Base-by-base conservation (phyloP, 768 basidiomycete genomes). In the Exidia glandulosa region DNA sequence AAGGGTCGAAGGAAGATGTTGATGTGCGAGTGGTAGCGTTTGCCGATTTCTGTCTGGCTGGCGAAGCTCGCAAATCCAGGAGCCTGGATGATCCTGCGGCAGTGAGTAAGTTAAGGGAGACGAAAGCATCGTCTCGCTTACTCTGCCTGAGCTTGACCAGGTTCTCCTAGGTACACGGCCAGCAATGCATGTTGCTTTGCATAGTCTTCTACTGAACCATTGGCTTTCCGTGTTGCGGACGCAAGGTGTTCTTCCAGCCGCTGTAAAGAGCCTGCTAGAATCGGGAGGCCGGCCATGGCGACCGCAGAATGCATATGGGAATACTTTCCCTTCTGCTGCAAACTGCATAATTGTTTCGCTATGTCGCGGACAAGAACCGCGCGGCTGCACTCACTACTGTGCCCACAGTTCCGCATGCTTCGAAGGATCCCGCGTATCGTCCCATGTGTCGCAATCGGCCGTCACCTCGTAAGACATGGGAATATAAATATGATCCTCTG, bases 1-100 rank as follows among this genome's bases (percentile, higher is more conserved):
- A 77, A 65, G 2, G 77, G 78, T 63, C 77, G 78, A 36, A 78
- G 68, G 31, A 76, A 71, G 25, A 70, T 69, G 16, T 70, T 60
- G 10, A 68, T 69, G 60, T 74, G 65, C n/a, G 73, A 71, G n/a
- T 70, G 63, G 57, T 74, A 74, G 36, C 70, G 71, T 2, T 68
- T 70, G 58, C 73, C 72, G 7, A 66, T 61, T 36, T 67, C 62
- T 27, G 72, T 70, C 6, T 65, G 30, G 7, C 57, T 55, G 30
- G 66, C 67, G 34, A 62, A 30, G 16, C 62, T 66, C n/a, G 62
- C 45, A 25, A 30, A 58, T 3, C 25, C 32, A 2, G 29, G n/a
- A 30, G 57, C 29, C 36, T 33, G 58, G 29, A 19, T 29, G 30
- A 57, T 27, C 12, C 31, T 57, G 7, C n/a, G 7, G 13, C 12